Evolutionary conservation across 306 rosid genomes (phyloP), one percentile per base, ranked within the genome.

Genomic region (Lithocarpus polystachyus): DNA sequence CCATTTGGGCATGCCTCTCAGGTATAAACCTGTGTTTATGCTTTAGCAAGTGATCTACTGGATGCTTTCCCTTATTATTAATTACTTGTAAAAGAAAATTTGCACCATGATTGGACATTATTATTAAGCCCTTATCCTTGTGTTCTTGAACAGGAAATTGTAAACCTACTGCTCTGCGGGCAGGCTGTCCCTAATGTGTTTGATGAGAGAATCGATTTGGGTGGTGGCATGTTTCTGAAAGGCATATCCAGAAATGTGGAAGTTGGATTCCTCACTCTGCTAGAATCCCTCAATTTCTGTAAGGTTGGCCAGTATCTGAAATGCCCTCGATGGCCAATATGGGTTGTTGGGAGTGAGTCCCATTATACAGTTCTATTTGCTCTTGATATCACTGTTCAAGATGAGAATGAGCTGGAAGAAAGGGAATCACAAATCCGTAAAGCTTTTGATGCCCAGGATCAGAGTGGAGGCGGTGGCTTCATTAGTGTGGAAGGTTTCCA

Each of bases 1-100:
- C 99, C 99, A 80, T 95, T 93, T 87, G 98, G 99, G 69, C 99
- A 95, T 83, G 99, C 99, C 67, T 95, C 99, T 69, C 99, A 93
- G 99, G 99, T 95, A 81, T 79, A 45, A 18, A 18, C 45, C 37
- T 24, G 61, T 79, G 59, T 77, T 75, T 37, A 6, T 54, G 62
- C 53, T 75, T 84, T 5, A 31, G 48, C 74, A 68, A 29, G 43
- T 68, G 78, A 26, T 72, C 75, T 2, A 52, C 23, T 74, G 74
- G 71, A 35, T 75, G 73, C 59, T 82, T 69, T 62, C 45, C 74
- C 6, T 14, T 73, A 10, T 72, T 51, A 14, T 5, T 12, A 40
- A 40, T 40, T 40, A 8, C 45, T 40, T 40, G 8, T 40, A 40
- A 40, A 40, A 40, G 11, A 40, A 40, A 40, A 40, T 10, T 28